A percentile compares a stretch with the other conserved stretches of the same genome.
Conservation (phyloP, 176 grass and related monocot species). For the Oryza nivara region DNA sequence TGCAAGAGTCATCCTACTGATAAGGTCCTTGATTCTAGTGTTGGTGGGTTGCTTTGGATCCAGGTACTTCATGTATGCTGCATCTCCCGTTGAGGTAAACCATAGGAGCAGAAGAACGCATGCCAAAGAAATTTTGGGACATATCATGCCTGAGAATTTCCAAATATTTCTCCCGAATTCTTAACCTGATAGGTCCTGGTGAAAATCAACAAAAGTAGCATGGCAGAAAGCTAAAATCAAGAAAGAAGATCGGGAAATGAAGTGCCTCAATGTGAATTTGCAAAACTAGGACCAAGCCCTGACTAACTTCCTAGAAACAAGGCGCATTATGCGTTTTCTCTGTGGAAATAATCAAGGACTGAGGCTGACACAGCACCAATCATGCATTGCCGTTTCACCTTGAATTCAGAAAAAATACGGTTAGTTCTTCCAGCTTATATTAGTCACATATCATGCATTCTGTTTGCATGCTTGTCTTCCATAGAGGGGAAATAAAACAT, state of each 20-base stretch:
- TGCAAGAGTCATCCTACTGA: constrained; percentile 88
- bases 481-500: not conserved
- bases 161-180: not conserved
- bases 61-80: constrained; percentile 84
- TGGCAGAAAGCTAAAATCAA: constrained; percentile 20
- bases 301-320: constrained; percentile 2
- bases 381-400: not conserved
- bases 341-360: constrained; percentile 10
- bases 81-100: constrained; percentile 49
- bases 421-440: not conserved
- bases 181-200: constrained; percentile 4
- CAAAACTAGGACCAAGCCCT: not conserved
- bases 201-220: not conserved
- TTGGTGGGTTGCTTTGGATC: constrained; percentile 77
- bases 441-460: not conserved
- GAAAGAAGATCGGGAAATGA: constrained; percentile 14
- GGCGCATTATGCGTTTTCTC: not conserved
- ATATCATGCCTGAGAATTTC: constrained; percentile 42
- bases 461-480: not conserved
- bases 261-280: not conserved
- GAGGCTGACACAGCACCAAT: not conserved
- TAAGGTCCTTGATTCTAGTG: constrained; percentile 78
- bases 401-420: not conserved
- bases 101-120: constrained; percentile 61
- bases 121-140: constrained; percentile 21